Conservation (phyloP, 2,329 filamentous ascomycete species). For the Neonectria hederae region DNA sequence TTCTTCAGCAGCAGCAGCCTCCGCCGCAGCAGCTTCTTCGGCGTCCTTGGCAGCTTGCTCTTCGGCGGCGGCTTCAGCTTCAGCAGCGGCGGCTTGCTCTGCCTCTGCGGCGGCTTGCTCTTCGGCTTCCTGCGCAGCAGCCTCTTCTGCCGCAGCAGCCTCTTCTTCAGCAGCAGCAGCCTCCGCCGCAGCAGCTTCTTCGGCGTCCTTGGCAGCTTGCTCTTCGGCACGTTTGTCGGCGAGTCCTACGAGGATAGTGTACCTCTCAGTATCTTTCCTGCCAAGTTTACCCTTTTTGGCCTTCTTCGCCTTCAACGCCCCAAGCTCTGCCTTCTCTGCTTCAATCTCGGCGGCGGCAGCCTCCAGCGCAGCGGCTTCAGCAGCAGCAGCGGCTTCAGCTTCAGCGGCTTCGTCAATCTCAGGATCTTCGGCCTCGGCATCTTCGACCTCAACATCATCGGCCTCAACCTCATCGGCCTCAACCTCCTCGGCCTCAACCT, state of each 20-base stretch:
- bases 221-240: constrained; percentile 30
- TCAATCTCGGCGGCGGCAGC: constrained; percentile 38
- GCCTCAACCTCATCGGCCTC: constrained; percentile 42
- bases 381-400: constrained; percentile 45
- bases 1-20: constrained; percentile 40
- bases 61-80: no score
- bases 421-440: constrained; percentile 29
- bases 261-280: constrained; percentile 37
- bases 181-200: constrained; percentile 34
- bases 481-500: constrained; percentile 13
- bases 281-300: constrained; percentile 47
- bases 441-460: constrained; percentile 43
- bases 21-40: constrained; percentile 27
- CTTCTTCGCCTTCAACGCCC: constrained; percentile 49
- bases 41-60: constrained; percentile 21
- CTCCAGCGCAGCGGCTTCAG: constrained; percentile 23
- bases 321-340: constrained; percentile 54
- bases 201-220: constrained; percentile 18
- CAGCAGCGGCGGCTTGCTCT: no score
- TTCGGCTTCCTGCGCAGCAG: constrained; percentile 25
- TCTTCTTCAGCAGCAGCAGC: constrained; percentile 39
- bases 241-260: constrained; percentile 25
- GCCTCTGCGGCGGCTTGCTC: no score
- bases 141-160: constrained; percentile 23
- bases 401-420: constrained; percentile 37